Base-by-base conservation (phyloP, 2,329 filamentous ascomycete genomes). In the Didymella glomerata region DNA sequence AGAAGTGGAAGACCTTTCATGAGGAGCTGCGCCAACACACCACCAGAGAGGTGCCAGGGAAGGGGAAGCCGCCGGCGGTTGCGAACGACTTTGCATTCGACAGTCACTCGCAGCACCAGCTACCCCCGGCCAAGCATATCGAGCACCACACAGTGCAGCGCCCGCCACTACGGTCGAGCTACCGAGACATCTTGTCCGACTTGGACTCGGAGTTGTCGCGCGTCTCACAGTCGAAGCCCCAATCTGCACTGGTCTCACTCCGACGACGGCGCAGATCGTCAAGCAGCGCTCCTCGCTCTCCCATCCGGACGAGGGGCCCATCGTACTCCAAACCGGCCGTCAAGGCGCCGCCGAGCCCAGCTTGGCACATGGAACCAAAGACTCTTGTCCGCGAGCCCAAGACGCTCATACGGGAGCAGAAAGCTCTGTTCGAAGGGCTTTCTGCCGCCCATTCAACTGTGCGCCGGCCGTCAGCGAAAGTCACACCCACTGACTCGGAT, bases 1-100 rank as follows among this genome's bases (percentile, higher is more conserved):
- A 86, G 51, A 88, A 84, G 73, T 96, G 92, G 93, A 84, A 89
- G 66, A 82, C 81, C n/a, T 92, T 92, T 61, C 78, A 80, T 81
- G 85, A 61, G 77, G 81, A 64, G 48, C 49, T 76, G 32, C 63
- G 64, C 34, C 62, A 58, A 14, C 63, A 72, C 8, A 60, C 41
- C 30, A 4, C 28, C 4, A 48, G 51, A 1, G 32, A 62, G 2
- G 44, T 40, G 2, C 27, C 59, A 2, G 22, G 57, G 13, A 40
- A 30, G 16, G 34, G 36, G 13, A 68, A 66, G 18, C 14, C 56
- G 13, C 36, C 42, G 3, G 27, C 42, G 14, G 6, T 54, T 27
- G 41, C 53, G 2, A 68, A 62, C 7, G 67, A 70, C 10, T 66
- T 76, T 52, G 68, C 53, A 9, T 78, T 78, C 42, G 68, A 77